Evolutionary conservation across 192 early-diverging fungal genomes (phyloP).

Genomic region (Coemansia erecta): DNA sequence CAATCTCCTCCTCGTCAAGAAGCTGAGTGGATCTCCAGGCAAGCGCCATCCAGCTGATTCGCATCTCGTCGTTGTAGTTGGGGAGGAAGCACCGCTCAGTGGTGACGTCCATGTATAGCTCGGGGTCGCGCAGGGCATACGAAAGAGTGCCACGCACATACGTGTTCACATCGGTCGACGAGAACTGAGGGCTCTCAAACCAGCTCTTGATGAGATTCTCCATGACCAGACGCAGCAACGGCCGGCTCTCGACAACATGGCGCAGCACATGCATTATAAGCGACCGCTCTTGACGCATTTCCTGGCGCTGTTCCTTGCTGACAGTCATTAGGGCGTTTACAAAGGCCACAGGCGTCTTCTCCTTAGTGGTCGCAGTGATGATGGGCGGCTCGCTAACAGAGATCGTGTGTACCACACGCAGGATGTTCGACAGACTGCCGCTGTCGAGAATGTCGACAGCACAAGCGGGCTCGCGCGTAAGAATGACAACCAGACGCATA

Average conservation of each 20-base stretch:
- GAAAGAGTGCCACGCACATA: slow-evolving; percentile 65
- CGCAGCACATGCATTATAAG: slow-evolving; percentile 85
- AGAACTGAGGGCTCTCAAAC: slow-evolving; percentile 67
- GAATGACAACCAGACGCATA: slow-evolving; percentile 75
- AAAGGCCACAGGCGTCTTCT: slow-evolving; percentile 36
- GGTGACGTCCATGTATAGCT: slow-evolving; percentile 65
- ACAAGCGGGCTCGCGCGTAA: slow-evolving; percentile 67
- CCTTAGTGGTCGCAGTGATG: slow-evolving; percentile 25
- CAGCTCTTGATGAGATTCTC: slow-evolving; percentile 72
- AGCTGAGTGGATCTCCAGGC: slow-evolving; percentile 50
- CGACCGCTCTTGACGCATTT: slow-evolving; percentile 74
- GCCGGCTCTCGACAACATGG: slow-evolving; percentile 77
- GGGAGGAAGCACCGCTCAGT: slow-evolving; percentile 64
- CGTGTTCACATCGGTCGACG: slow-evolving; percentile 64
- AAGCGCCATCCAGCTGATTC: slow-evolving; percentile 60
- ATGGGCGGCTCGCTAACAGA: slow-evolving; percentile 16
- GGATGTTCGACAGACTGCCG: slow-evolving; percentile 57
- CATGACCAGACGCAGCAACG: slow-evolving; percentile 65
- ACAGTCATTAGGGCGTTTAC: slow-evolving; percentile 61
- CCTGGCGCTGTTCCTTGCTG: slow-evolving; percentile 58
- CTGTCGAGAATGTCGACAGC: slow-evolving; percentile 68
- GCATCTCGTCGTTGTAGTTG: slow-evolving; percentile 61
- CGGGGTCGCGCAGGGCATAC: slow-evolving; percentile 61
- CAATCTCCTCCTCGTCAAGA: slow-evolving; percentile 44
- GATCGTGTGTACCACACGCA: slow-evolving; percentile 33